Percentiles rank a stretch among this genome's conserved stretches.
Conservation (phyloP, 306 rosid genomes). For the Glycine soja region DNA sequence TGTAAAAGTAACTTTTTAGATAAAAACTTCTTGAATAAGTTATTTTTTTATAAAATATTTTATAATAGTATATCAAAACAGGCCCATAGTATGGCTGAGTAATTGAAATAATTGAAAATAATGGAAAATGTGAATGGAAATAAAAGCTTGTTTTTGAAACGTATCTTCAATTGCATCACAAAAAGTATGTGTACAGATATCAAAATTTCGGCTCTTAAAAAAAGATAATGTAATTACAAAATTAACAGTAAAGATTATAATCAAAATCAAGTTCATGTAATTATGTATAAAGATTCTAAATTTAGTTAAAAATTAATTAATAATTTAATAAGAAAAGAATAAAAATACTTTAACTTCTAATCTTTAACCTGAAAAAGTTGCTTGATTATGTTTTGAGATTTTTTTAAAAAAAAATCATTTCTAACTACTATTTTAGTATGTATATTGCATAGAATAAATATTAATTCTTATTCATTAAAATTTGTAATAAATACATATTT, state of each 20-base stretch:
- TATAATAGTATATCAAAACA: too few relatives aligned
- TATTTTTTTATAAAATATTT: too few relatives aligned
- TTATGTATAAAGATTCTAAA: not conserved
- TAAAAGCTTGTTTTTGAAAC: not conserved
- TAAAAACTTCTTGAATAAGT: too few relatives aligned
- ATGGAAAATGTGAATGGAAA: not conserved
- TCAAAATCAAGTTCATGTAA: not conserved
- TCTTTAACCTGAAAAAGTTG: not conserved
- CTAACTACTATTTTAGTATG: too few relatives aligned
- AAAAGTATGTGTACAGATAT: not conserved
- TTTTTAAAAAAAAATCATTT: too few relatives aligned
- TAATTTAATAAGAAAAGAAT: not conserved
- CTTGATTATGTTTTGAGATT: not conserved
- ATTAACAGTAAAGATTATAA: not conserved
- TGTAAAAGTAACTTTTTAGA: too few relatives aligned
- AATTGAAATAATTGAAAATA: too few relatives aligned
- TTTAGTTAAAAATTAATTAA: not conserved
- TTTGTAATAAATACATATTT: too few relatives aligned
- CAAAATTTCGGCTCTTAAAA: not conserved
- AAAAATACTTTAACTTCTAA: not conserved
- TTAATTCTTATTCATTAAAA: too few relatives aligned
- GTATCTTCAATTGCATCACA: not conserved
- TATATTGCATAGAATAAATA: too few relatives aligned
- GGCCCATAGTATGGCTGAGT: too few relatives aligned
- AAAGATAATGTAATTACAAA: not conserved